Evolutionary conservation across 495 filamentous ascomycete species (phyloP), one percentile per base, ranked within the genome.

Genomic region (Neurospora intermedia): DNA sequence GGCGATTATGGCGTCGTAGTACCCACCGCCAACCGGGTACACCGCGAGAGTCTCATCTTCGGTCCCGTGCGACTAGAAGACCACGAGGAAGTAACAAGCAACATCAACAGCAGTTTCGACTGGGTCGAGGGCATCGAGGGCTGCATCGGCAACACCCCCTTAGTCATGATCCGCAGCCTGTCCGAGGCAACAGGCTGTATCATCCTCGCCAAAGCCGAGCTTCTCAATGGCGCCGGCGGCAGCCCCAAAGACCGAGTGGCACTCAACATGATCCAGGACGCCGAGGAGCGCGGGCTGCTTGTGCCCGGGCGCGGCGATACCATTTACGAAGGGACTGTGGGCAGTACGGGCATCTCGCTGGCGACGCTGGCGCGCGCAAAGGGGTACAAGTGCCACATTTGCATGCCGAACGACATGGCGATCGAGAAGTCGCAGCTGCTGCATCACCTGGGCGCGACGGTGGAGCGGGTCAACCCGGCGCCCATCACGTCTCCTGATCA

Each of bases 281-380:
- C 96, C 43, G 94, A 98, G 84, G 86, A 89, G 76, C 82, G 87
- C 71, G 94, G 93, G 4, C 85, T 94, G 10, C 82, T 99, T 69
- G 88, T 84, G 6, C 96, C 96, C 0, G 84, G 91, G 77, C 89
- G 91, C 31, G 95, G 94, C 72, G 96, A 98, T 78, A 94, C 90
- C 27, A 92, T 99, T 77, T 99, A 98, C 83, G 96, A 99, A 83
- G 96, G 96, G 69, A 99, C 96, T 7, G 95, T 97, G 15, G 96
- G 96, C 71, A 94, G 91, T 71, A 97, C 93, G 0, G 94, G 95
- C 6, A 97, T 99, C 74, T 98, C 96, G 5, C 85, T 99, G 27
- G 96, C 96, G 4, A 91, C 92, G 3, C 86, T 99, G 69, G 93
- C 93, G 45, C 87, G 94, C 74, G 95, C 96, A 23, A 88, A 90